These are phyloP conservation scores for Orobanche coerulescens DNA, from an alignment of 257 asterid genomes.

Conservation along the genomic window DNA sequence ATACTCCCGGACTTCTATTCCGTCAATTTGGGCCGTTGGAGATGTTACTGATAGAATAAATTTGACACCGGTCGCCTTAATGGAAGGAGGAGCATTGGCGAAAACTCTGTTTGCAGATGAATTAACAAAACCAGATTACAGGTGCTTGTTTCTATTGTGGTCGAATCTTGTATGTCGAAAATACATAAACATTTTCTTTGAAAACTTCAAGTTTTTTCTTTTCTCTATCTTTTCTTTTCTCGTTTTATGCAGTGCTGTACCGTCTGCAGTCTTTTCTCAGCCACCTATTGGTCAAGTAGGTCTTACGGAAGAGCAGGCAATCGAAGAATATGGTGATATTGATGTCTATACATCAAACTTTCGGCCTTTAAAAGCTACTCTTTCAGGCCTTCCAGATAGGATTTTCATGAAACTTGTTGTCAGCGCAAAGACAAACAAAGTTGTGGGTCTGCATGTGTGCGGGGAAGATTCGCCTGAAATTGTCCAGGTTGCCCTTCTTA, in stretches of 20 bases:
- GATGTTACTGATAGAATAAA: constrained; percentile 95
- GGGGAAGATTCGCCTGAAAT: constrained; percentile 95
- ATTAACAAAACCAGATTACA: constrained; percentile 74
- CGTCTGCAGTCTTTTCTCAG: constrained; percentile 92
- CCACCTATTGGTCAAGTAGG: constrained; percentile 97
- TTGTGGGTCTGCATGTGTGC: constrained; percentile 87
- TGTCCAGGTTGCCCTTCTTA: constrained; percentile 52
- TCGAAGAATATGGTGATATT: constrained; percentile 62
- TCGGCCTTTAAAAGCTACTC: constrained; percentile 88
- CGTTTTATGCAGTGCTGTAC: constrained; percentile 53
- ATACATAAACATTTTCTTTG: not conserved
- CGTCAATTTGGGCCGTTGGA: constrained; percentile 99
- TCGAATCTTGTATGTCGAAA: constrained; percentile 1
- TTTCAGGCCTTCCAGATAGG: constrained; percentile 94
- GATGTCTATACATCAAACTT: constrained; percentile 81
- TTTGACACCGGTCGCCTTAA: constrained; percentile 97
- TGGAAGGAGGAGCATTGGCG: constrained; percentile 98
- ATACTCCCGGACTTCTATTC: constrained; percentile 81
- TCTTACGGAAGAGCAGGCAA: constrained; percentile 85
- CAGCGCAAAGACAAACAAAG: constrained; percentile 70
- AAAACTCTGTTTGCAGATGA: constrained; percentile 76
- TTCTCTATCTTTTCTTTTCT: not conserved
- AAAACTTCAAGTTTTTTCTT: not conserved
- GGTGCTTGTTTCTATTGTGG: constrained; percentile 36
- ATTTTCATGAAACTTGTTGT: constrained; percentile 83